Evolutionary conservation across 352 stramenopile species (phyloP), one percentile per base, ranked within the genome.

Genomic region (Lagenidium giganteum): DNA sequence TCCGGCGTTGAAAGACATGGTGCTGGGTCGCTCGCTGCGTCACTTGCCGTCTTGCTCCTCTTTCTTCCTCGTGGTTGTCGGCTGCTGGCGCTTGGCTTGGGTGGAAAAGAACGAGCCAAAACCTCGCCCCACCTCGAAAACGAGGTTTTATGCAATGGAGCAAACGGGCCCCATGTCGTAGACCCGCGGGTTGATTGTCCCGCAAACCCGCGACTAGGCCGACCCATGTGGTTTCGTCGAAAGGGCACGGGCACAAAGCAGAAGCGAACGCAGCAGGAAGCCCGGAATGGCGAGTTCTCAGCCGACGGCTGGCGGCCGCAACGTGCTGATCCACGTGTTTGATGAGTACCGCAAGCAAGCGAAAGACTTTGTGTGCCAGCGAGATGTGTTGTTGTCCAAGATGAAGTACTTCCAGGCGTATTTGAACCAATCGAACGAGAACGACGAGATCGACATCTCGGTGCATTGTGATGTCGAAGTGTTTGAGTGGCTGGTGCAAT

Each of bases 371-470:
- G 54, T 66, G 27, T 96, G 88, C 54, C 54, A 75, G 37, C 65
- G 83, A 40, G 66, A 74, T 32, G 35, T 95, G 46, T 61, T 97
- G 43, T 55, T 97, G 27, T 47, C 74, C 42, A 82, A 94, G 41
- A 97, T 97, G 87, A 83, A 87, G 48, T 97, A 96, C 67, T 97
- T 97, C 57, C 71, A 65, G 31, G 50, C 65, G n/a, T 94, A 88
- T 24, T 55, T 95, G 16, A 85, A 79, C 51, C 70, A 84, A 33
- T 62, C 67, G 32, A 86, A 83, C 54, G 72, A 81, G 37, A 61
- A 84, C 55, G 83, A 96, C 41, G 86, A 96, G 58, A 92, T 96
- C 51, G 85, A 96, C 61, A 96, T 97, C 43, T 93, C 78, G 8
- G 87, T 97, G 47, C 85, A 96, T 51, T 97, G 87, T 51, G 88